Evolutionary conservation across 169 alveolate species (phyloP).

Genomic region (Plasmodium adleri): DNA sequence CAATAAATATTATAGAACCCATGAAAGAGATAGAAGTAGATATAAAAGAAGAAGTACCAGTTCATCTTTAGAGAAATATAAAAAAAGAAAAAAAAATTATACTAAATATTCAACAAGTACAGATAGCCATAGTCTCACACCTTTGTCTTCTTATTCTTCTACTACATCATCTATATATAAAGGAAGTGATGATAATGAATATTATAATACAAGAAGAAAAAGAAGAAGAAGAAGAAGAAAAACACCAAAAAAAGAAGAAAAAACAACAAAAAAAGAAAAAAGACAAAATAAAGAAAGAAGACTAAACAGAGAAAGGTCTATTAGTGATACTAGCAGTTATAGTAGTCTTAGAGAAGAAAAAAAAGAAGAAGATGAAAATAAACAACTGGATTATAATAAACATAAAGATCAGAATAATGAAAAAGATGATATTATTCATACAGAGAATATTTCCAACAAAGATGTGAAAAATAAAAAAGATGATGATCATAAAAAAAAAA

Average conservation of each 20-base stretch:
- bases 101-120: constrained; percentile 15
- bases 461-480: no score
- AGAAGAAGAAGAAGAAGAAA: neutral
- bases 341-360: neutral
- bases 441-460: no score
- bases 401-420: neutral
- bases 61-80: neutral
- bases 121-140: constrained; percentile 19
- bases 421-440: no score
- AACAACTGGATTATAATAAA: neutral
- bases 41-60: constrained; percentile 9
- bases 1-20: neutral
- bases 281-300: neutral
- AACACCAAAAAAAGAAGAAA: neutral
- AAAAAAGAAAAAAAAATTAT: constrained; percentile 10
- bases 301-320: neutral
- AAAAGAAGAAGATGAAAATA: neutral
- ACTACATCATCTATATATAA: constrained; percentile 4
- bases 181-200: constrained; percentile 4
- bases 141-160: constrained; percentile 28
- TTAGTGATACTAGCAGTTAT: no score
- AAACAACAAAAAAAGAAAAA: neutral
- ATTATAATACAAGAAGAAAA: neutral
- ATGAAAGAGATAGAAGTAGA: neutral
- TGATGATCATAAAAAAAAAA: no score